Conservation (phyloP, 1,284 basidiomycete genomes). For the Testicularia cyperi region DNA sequence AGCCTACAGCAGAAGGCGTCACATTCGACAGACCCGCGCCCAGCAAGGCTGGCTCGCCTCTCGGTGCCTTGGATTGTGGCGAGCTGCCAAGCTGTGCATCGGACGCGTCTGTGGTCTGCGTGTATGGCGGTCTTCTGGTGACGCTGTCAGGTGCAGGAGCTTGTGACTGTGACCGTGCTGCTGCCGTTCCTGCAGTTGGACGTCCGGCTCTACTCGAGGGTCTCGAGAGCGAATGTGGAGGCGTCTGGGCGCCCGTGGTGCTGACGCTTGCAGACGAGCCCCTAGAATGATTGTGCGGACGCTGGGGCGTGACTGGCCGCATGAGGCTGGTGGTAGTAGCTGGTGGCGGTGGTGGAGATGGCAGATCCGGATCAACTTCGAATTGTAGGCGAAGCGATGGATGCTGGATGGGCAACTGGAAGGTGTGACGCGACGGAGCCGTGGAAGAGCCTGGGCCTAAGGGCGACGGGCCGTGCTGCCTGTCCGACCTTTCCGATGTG, state of each 20-base stretch:
- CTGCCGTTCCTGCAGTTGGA: not conserved
- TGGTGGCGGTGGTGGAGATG: conserved; percentile 7
- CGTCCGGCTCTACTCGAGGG: conserved; percentile 27
- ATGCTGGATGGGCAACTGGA: conserved; percentile 46
- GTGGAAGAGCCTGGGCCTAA: conserved; percentile 1
- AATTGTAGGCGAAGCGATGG: conserved; percentile 51
- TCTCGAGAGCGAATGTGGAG: conserved; percentile 13
- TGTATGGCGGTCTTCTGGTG: conserved; percentile 2
- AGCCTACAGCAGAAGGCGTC: no score
- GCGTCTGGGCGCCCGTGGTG: conserved; percentile 15
- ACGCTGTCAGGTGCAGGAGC: conserved; percentile 6
- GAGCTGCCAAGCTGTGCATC: not conserved
- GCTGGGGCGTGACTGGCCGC: conserved; percentile 17
- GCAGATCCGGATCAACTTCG: conserved; percentile 34
- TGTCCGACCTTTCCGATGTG: conserved; percentile 1
- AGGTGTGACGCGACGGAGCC: conserved; percentile 6
- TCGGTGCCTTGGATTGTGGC: not conserved
- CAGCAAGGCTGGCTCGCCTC: no score
- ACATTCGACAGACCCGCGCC: no score
- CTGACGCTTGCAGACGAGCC: conserved; percentile 18
- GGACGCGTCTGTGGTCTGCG: not conserved
- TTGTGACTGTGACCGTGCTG: conserved; percentile 4
- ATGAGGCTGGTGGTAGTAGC: not conserved
- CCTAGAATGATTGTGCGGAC: conserved; percentile 15
- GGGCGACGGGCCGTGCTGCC: not conserved